Conservation (phyloP, 2,329 filamentous ascomycete genomes). For the Aspergillus awamori region DNA sequence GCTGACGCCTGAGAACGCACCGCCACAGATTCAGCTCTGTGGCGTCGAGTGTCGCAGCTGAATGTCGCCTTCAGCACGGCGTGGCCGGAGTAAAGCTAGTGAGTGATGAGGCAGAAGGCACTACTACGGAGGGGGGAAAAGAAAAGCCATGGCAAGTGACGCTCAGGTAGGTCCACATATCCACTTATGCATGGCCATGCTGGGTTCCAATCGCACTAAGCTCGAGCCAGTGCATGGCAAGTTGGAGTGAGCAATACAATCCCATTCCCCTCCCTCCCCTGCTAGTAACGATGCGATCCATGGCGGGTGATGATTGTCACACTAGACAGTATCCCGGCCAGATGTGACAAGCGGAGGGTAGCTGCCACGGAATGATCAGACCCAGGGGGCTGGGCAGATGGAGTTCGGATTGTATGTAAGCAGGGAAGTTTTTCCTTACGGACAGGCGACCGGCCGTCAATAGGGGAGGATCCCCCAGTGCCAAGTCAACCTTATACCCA, state of each 20-base stretch:
- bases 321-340: not conserved
- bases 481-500: conserved; percentile 25
- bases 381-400: conserved; percentile 19
- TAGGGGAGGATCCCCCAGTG: conserved; percentile 19
- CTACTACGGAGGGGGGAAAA: not conserved
- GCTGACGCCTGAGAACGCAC: not conserved
- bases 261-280: not conserved
- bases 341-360: conserved; percentile 4
- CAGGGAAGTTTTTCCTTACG: not conserved
- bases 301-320: not conserved
- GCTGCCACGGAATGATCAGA: conserved; percentile 19
- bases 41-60: not conserved
- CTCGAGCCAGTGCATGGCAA: not conserved
- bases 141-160: not conserved
- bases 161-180: not conserved
- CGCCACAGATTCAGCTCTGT: not conserved
- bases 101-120: not conserved
- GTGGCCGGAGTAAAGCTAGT: not conserved
- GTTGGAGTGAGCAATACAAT: not conserved
- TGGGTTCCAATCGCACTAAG: not conserved
- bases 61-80: not conserved
- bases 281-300: not conserved
- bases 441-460: not conserved
- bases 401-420: conserved; percentile 4
- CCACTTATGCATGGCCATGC: not conserved